Evolutionary conservation across 345 rosid genomes (phyloP).

Genomic region (Pistacia vera): DNA sequence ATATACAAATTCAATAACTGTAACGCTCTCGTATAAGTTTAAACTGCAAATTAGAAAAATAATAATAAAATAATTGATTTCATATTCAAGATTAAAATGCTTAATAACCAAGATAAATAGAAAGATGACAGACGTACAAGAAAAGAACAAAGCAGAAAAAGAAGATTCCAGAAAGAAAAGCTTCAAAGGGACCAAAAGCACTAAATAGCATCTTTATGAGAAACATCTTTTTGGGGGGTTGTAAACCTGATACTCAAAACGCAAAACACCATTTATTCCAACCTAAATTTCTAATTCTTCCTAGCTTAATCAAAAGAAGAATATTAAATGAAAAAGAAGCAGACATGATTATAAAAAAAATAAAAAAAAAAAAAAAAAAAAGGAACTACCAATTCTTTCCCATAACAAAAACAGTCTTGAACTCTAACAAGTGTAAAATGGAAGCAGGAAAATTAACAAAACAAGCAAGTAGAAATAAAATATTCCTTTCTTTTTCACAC

Average conservation of each 20-base stretch:
- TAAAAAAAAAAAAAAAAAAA: too few relatives aligned
- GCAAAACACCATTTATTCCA: constrained; percentile 22
- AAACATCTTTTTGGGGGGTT: constrained; percentile 57
- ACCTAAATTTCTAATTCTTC: constrained; percentile 1
- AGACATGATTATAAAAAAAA: too few relatives aligned
- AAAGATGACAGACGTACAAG: constrained; percentile 22
- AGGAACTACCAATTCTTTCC: too few relatives aligned
- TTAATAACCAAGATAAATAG: constrained; percentile 44
- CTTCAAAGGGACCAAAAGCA: constrained; percentile 68
- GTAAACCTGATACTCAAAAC: constrained; percentile 23
- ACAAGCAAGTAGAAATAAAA: not conserved
- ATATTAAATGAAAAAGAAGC: constrained; percentile 19
- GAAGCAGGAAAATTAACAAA: not conserved
- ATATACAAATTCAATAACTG: constrained; percentile 10
- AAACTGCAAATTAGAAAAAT: constrained; percentile 28
- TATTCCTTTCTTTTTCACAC: not conserved
- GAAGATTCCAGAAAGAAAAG: constrained; percentile 63
- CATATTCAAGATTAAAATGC: constrained; percentile 34
- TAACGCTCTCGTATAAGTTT: not conserved
- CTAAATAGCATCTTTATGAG: constrained; percentile 39
- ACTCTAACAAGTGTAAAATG: not conserved
- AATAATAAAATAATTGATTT: not conserved
- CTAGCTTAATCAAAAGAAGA: constrained; percentile 24
- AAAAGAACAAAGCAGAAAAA: constrained; percentile 47
- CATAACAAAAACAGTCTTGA: too few relatives aligned